Conservation (phyloP, 768 basidiomycete genomes). For the Suillus subaureus region DNA sequence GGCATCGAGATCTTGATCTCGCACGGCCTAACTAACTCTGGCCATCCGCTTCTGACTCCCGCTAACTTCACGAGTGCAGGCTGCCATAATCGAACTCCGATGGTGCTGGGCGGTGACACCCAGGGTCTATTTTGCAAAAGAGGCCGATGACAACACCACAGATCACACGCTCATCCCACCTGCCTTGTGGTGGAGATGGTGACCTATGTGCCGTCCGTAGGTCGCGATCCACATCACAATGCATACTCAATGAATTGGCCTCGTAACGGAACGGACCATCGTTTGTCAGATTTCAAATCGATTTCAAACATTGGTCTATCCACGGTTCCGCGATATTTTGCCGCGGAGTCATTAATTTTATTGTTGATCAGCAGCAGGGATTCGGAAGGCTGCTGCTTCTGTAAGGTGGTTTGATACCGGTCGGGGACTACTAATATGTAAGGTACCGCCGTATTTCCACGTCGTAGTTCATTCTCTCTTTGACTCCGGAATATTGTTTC, state of each 20-base stretch:
- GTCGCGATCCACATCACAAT: neutral
- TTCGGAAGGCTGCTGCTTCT: neutral
- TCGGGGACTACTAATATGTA: neutral
- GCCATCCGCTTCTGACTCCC: neutral
- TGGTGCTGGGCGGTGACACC: neutral
- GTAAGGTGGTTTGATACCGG: neutral
- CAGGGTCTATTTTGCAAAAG: neutral
- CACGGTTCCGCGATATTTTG: neutral
- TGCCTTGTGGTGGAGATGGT: neutral
- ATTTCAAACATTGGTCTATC: neutral
- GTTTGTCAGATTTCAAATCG: neutral
- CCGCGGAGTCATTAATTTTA: neutral
- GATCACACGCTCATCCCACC: neutral
- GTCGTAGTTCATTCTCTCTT: neutral
- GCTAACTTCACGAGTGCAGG: neutral
- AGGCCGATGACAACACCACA: neutral
- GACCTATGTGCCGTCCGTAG: neutral
- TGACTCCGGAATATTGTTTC: constrained; percentile 6
- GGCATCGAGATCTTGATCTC: neutral
- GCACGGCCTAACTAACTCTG: neutral
- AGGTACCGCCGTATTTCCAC: neutral
- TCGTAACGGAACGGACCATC: neutral
- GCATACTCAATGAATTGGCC: neutral
- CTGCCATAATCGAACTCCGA: neutral
- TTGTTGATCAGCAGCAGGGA: neutral